Conservation (phyloP, 176 grass and related monocot genomes). For the Tuctoria greenei region DNA sequence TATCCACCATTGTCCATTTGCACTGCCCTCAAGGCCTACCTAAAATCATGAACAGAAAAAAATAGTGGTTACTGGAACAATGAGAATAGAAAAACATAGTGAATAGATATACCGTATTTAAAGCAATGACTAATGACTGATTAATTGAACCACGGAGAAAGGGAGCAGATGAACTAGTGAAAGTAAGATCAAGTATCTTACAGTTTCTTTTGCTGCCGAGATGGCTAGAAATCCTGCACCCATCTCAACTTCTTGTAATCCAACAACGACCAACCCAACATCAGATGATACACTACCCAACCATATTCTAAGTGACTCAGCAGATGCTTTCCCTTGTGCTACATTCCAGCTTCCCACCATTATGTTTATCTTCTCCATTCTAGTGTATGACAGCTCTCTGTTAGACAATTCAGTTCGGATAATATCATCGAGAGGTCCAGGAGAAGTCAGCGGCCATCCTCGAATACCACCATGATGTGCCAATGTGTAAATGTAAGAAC, state of each 20-base stretch:
- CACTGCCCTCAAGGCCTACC: conserved; percentile 98
- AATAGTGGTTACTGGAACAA: neutral
- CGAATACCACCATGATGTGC: conserved; percentile 94
- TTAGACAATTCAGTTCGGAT: conserved; percentile 77
- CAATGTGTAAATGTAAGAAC: conserved; percentile 80
- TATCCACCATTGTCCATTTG: conserved; percentile 98
- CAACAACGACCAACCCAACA: conserved; percentile 87
- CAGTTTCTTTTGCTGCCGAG: conserved; percentile 98
- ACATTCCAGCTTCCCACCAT: conserved; percentile 96
- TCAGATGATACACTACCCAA: conserved; percentile 77
- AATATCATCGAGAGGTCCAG: conserved; percentile 80
- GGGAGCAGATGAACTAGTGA: neutral
- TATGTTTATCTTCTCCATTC: conserved; percentile 89
- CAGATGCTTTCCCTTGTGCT: conserved; percentile 83
- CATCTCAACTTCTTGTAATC: conserved; percentile 99
- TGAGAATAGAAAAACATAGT: neutral
- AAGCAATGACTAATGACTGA: neutral
- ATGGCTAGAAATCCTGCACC: conserved; percentile 97
- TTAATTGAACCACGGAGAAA: conserved; percentile 13
- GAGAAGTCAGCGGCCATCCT: conserved; percentile 83
- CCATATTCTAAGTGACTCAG: conserved; percentile 80
- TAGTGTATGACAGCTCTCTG: conserved; percentile 76
- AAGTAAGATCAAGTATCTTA: conserved; percentile 49
- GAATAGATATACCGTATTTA: conserved; percentile 4
- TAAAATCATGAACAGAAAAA: conserved; percentile 44